Evolutionary conservation across 1,139 yeast genomes (phyloP).

Genomic region (Candida anutae): DNA sequence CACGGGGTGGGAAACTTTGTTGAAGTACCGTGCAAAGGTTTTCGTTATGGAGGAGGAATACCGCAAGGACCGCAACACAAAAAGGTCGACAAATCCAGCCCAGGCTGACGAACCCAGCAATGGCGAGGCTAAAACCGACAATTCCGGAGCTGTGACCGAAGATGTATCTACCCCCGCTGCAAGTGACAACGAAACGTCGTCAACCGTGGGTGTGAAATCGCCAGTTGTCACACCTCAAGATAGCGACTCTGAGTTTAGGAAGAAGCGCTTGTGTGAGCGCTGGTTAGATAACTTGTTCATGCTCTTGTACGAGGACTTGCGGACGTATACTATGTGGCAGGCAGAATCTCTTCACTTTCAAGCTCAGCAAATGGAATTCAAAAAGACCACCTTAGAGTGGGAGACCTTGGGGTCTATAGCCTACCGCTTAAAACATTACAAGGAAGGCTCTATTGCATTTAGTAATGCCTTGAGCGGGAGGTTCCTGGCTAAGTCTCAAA

Average conservation of each 20-base stretch:
- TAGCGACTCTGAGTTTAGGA: slow-evolving; percentile 39
- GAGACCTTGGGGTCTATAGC: slow-evolving; percentile 83
- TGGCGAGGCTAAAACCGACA: slow-evolving; percentile 1
- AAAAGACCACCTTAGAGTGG: slow-evolving; percentile 88
- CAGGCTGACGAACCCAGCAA: slow-evolving; percentile 1
- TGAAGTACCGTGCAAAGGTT: slow-evolving; percentile 71
- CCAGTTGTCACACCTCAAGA: slow-evolving; percentile 20
- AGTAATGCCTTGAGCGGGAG: slow-evolving; percentile 71
- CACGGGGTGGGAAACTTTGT: slow-evolving; percentile 86
- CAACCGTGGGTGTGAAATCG: slow-evolving; percentile 32
- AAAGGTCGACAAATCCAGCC: slow-evolving; percentile 1
- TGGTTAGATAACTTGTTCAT: slow-evolving; percentile 90
- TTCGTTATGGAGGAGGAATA: slow-evolving; percentile 96
- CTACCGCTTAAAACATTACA: slow-evolving; percentile 66
- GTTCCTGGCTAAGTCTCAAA: slow-evolving; percentile 73
- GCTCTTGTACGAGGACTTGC: slow-evolving; percentile 80
- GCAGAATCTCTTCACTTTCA: slow-evolving; percentile 64
- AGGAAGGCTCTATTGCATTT: slow-evolving; percentile 77
- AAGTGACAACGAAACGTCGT: slow-evolving; percentile 20
- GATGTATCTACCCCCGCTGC: not conserved
- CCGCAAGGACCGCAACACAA: slow-evolving; percentile 32
- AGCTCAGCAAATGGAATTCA: slow-evolving; percentile 65
- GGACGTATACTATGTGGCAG: slow-evolving; percentile 86
- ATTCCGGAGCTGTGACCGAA: not conserved
- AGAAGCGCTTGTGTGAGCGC: slow-evolving; percentile 84